Base-by-base conservation (phyloP, 2,329 filamentous ascomycete genomes). In the Zymoseptoria ardabiliae region DNA sequence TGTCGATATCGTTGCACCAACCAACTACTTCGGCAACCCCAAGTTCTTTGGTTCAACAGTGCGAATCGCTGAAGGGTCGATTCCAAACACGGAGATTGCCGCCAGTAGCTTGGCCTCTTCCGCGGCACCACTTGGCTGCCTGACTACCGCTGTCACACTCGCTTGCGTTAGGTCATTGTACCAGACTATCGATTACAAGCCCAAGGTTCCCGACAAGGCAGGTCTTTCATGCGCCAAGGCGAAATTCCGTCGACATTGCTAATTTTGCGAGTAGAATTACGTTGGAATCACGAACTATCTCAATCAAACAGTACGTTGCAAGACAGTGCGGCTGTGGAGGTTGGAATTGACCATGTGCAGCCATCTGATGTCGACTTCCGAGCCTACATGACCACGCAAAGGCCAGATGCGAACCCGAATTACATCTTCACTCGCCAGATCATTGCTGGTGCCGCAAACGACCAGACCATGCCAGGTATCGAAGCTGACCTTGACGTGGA, bases 91-190 rank as follows among this genome's bases (percentile, higher is more conserved):
- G 10, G 30, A 55, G 19, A 19, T 55, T 41, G 53, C 30, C 48
- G 53, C 53, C n/a, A 21, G 19, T 21, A 20, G 22, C 19, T 9
- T 17, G 19, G 30, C 17, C 5, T 55, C 53, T 22, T 17, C 50
- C n/a, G 13, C 19, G 13, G 41, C 25, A 8, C 28, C 25, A 41
- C 11, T 21, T 30, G 22, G 51, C 22, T 53, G 51, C 51, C 19
- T 53, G 22, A 28, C 51, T 6, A 53, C 51, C 13, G 51, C 51
- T 11, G 51, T 53, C 4, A 83, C 81, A 1, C 79, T 81, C 1
- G 72, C 78, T 19, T 55, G 53, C 28, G 19, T 55, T 41, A 30
- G 53, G 48, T n/a, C 21, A 10, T 28, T 55, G 30, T 55, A 55
- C 20, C 25, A 55, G 19, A 55, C 53, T 11, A 45, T 25, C 53